A percentile compares a stretch with the other conserved stretches of the same genome.
Evolutionary conservation across 78 protist species (phyloP).

Genomic region (Guillardia theta): DNA sequence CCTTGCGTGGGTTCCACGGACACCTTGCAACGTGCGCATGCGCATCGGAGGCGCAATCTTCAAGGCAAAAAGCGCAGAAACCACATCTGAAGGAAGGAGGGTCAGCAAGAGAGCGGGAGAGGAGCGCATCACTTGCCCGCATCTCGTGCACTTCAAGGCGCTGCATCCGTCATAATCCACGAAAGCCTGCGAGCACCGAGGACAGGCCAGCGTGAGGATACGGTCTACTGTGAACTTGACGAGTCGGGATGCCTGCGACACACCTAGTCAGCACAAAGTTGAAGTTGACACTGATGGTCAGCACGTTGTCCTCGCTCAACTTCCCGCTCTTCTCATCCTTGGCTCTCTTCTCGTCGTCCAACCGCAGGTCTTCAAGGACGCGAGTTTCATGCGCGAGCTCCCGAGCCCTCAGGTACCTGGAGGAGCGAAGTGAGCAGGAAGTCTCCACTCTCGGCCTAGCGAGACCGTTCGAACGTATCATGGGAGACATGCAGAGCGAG

Average conservation of each 20-base stretch:
- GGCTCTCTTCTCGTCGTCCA: not conserved
- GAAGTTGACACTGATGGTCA: too few species aligned
- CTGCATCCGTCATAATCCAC: conserved; percentile 44
- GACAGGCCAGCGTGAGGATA: conserved; percentile 44
- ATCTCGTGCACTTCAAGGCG: conserved; percentile 33
- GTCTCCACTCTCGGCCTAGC: not conserved
- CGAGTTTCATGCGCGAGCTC: not conserved
- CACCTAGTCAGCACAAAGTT: too few species aligned
- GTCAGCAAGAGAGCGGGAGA: too few species aligned
- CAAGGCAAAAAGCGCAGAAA: conserved; percentile 41
- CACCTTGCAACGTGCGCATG: conserved; percentile 13
- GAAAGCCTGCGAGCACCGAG: conserved; percentile 28
- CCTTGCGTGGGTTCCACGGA: too few species aligned
- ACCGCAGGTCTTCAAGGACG: not conserved
- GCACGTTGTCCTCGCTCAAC: too few species aligned
- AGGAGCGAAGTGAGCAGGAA: not conserved
- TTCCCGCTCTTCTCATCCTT: not conserved
- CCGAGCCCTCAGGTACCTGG: not conserved
- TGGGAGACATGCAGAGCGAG: too few species aligned
- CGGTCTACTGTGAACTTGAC: too few species aligned
- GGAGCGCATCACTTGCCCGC: too few species aligned
- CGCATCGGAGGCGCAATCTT: conserved; percentile 44
- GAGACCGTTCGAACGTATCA: too few species aligned
- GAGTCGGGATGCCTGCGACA: too few species aligned
- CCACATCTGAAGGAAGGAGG: not conserved